Percentiles rank a stretch among this genome's conserved stretches.
These are phyloP conservation scores for Cyberlindnera samutprakarnensis DNA, from an alignment of 805 yeast genomes.

Conservation along the genomic window DNA sequence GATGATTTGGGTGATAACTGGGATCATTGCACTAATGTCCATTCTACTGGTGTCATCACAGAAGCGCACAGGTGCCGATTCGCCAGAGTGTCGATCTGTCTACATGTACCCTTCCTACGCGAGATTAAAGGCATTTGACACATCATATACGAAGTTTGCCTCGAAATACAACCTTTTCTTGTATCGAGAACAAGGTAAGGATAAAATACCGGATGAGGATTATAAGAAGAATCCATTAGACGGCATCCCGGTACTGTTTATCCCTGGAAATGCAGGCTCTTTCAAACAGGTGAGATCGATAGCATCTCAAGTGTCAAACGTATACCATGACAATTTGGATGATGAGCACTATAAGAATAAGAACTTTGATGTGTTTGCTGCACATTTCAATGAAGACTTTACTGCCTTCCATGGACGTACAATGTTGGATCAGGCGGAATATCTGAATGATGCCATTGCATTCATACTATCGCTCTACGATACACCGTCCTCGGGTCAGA, in stretches of 20 bases:
- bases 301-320: slow-evolving; percentile 71
- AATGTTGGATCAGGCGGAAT: slow-evolving; percentile 88
- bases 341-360: slow-evolving; percentile 19
- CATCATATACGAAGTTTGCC: slow-evolving; percentile 60
- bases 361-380: slow-evolving; percentile 78
- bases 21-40: neutral
- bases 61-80: slow-evolving; percentile 33
- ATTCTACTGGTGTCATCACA: neutral
- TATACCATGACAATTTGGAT: slow-evolving; percentile 31
- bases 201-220: slow-evolving; percentile 26
- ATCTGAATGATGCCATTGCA: slow-evolving; percentile 76
- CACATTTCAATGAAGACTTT: slow-evolving; percentile 92
- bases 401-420: slow-evolving; percentile 96
- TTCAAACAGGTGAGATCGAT: slow-evolving; percentile 83
- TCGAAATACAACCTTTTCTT: slow-evolving; percentile 77
- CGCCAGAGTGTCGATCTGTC: slow-evolving; percentile 54
- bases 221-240: slow-evolving; percentile 25
- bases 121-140: slow-evolving; percentile 63
- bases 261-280: slow-evolving; percentile 98
- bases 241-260: slow-evolving; percentile 86
- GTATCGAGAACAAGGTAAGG: slow-evolving; percentile 78
- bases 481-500: slow-evolving; percentile 23
- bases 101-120: slow-evolving; percentile 85
- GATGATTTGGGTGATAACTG: slow-evolving; percentile 1
- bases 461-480: slow-evolving; percentile 72